A percentile compares a stretch with the other conserved stretches of the same genome.
Conservation (phyloP, 495 filamentous ascomycete species). For the Cenococcum geophilum region DNA sequence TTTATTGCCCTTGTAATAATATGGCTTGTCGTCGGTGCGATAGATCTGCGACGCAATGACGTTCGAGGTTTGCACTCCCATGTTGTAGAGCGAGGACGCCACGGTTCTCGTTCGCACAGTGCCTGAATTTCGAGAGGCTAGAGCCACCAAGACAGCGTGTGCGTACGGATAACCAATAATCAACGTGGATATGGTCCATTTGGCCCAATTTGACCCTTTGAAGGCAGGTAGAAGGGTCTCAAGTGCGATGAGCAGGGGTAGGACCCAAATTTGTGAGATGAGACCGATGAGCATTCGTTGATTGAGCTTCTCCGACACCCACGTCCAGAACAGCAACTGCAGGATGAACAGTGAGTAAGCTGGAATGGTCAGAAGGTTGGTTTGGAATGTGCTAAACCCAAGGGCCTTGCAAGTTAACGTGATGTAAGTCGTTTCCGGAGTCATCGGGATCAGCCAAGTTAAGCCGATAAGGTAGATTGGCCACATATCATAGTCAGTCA, state of each 20-base stretch:
- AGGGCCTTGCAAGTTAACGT: constrained; percentile 53
- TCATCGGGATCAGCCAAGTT: constrained; percentile 48
- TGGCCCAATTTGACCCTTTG: constrained; percentile 46
- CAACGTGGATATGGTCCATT: constrained; percentile 51
- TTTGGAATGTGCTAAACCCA: constrained; percentile 59
- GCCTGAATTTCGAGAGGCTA: constrained; percentile 14
- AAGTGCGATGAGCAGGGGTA: constrained; percentile 51
- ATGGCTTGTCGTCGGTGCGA: constrained; percentile 13
- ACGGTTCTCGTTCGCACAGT: constrained; percentile 18
- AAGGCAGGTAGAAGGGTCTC: constrained; percentile 41
- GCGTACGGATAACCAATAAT: constrained; percentile 51
- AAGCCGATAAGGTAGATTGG: constrained; percentile 60
- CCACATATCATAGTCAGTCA: constrained; percentile 64
- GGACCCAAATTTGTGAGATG: constrained; percentile 9
- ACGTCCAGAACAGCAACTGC: constrained; percentile 4
- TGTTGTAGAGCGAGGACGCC: constrained; percentile 59
- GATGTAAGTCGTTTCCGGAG: constrained; percentile 50
- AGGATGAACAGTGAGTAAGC: constrained; percentile 13
- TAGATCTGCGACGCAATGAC: constrained; percentile 53
- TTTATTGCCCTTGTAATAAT: constrained; percentile 11
- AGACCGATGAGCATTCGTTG: constrained; percentile 3
- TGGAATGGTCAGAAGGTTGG: constrained; percentile 64
- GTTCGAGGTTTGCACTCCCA: constrained; percentile 59
- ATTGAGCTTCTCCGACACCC: neutral
- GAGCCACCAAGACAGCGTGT: constrained; percentile 6